Evolutionary conservation across 495 filamentous ascomycete species (phyloP), one percentile per base, ranked within the genome.

Genomic region (Parathielavia hyrcaniae): DNA sequence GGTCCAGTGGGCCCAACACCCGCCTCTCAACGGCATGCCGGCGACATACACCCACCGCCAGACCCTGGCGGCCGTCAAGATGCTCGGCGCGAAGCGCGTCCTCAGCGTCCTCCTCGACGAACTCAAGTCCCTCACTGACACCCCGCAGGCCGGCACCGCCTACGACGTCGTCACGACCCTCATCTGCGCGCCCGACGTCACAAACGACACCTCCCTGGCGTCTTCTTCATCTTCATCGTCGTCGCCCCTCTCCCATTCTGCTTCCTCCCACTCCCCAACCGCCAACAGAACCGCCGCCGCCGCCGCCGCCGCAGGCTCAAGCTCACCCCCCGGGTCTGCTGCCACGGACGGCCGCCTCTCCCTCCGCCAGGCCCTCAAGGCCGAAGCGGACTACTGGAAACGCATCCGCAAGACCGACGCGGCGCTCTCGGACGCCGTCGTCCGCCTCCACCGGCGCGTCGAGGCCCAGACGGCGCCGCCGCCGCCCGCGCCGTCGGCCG

Each of bases 21-120:
- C 82, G 0, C 80, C 81, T 9, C 75, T 86, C 20, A 84, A 78
- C 58, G 80, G 81, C 56, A 81, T 85, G 39, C 87, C 90, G 9
- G 81, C 86, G 1, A 78, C 79, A 14, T 97, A 95, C 71, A 90
- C 87, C 0, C 88, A 92, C 67, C 83, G 87, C 14, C 88, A 90
- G 55, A 70, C 93, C 8, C 72, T 88, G 14, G 74, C 79, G 0
- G 84, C 82, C 0, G 70, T 86, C 53, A 80, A 81, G n/a, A 79
- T 93, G 34, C 79, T 89, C 1, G 90, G 91, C 50, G 79, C 89
- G 0, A 75, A 71, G 22, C 77, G 78, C 16, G 74, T 91, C 0
- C 70, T 96, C 0, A 54, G 68, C 1, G 71, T 80, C 8, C 73
- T 96, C 11, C 59, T 93, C 30, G 83, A 90, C 19, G 90, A 95